Evolutionary conservation across 768 basidiomycete genomes (phyloP), one percentile per base, ranked within the genome.

Genomic region (Phylloporus rhodoxanthus): DNA sequence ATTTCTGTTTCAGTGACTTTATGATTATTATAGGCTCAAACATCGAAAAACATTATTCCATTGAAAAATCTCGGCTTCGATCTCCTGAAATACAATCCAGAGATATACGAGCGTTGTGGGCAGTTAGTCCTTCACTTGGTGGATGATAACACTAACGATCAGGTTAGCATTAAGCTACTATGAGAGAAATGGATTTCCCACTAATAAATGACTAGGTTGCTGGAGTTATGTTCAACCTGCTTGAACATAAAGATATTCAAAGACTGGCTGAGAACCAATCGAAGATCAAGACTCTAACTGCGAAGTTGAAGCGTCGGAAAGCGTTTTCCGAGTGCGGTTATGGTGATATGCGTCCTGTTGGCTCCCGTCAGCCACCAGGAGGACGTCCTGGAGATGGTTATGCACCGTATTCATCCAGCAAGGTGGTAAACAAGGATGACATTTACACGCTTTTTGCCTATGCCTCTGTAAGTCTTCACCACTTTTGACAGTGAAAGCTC

Each of bases 51-150:
- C 29, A 32, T 3, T 7, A 7, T 55, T 0, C 1, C 11, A 0
- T 11, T 54, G 7, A 4, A 1, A 1, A 1, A 4, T 0, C 6
- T 47, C 0, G 0, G 14, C 1, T 0, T 39, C 0, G 2, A 46
- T 8, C 1, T 2, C 1, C 3, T 54, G 0, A 29, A 2, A 0
- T 48, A 40, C 2, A 8, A 52, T 45, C 21, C 0, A 2, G 11
- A 49, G 0, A 46, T 55, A 4, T 54, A 46, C 3, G 8, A 43
- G 0, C 14, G 5, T 7, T 55, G 52, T 28, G 36, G 37, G 0
- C 36, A 39, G 25, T 39, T 37, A 0, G 40, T 46, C 0, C 2
- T 49, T 10, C 39, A 54, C 23, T 32, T 55, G 17, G 2, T 29
- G 0, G 34, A 55, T 0, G 17, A 6, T 2, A 1, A 4, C 6